Conservation (phyloP, 805 yeast genomes). For the Myxozyma udenii region DNA sequence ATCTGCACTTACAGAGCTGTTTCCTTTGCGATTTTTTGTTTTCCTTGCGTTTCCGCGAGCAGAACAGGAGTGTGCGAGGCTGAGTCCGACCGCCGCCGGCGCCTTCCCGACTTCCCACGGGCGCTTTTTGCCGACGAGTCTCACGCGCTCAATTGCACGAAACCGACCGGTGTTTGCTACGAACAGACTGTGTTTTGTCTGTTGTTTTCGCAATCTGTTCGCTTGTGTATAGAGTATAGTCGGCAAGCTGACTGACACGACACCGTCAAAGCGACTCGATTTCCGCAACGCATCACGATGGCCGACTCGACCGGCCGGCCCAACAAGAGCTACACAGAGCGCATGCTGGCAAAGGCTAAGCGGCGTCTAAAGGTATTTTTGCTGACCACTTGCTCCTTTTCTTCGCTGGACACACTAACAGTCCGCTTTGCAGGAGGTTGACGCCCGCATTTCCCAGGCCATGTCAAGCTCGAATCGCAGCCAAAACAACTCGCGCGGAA, state of each 20-base stretch:
- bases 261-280: not conserved
- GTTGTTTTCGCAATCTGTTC: not conserved
- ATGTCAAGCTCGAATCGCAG: constrained; percentile 1
- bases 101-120: too few relatives aligned
- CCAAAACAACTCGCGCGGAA: not conserved
- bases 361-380: constrained; percentile 15
- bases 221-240: too few relatives aligned
- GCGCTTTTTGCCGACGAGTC: too few relatives aligned
- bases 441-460: constrained; percentile 15
- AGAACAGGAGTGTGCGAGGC: too few relatives aligned
- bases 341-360: constrained; percentile 21
- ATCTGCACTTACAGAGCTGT: too few relatives aligned
- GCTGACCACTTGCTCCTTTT: not conserved
- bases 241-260: not conserved
- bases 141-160: not conserved
- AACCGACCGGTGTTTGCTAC: not conserved
- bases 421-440: constrained; percentile 12
- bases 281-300: too few relatives aligned
- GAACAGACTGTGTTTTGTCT: not conserved
- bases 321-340: not conserved
- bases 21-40: too few relatives aligned
- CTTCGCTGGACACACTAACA: not conserved
- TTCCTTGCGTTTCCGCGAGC: too few relatives aligned
- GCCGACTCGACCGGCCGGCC: not conserved
- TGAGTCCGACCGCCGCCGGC: too few relatives aligned